Conservation (phyloP, 139 green algal genomes). For the Chlorella sp. region DNA sequence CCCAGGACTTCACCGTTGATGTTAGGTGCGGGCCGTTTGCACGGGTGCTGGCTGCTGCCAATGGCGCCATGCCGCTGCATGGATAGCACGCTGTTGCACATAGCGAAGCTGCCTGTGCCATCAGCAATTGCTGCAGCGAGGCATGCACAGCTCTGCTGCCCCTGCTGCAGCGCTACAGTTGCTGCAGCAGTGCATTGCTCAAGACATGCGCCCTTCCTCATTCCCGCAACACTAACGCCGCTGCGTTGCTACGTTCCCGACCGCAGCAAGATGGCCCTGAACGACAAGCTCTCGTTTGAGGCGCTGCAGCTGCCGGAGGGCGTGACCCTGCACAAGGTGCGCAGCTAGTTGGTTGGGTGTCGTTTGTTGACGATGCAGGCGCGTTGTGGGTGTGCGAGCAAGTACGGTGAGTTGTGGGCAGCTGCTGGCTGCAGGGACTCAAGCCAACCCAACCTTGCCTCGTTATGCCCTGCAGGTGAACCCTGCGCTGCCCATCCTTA, state of each 20-base stretch:
- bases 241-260: neutral
- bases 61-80: too few species aligned
- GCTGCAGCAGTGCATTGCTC: neutral
- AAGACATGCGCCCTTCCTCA: too few species aligned
- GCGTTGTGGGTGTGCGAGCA: too few species aligned
- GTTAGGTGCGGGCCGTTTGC: slow-evolving; percentile 13
- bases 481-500: slow-evolving; percentile 32
- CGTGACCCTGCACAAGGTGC: neutral
- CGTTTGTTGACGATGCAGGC: too few species aligned
- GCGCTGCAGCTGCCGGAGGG: slow-evolving; percentile 32
- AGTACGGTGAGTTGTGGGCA: too few species aligned
- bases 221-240: neutral
- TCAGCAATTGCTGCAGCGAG: neutral
- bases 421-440: too few species aligned
- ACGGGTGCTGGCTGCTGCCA: neutral
- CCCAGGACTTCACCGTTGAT: slow-evolving; percentile 43
- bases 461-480: slow-evolving; percentile 8
- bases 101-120: neutral
- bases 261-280: slow-evolving; percentile 44
- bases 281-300: slow-evolving; percentile 41
- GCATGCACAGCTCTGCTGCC: neutral
- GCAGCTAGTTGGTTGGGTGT: too few species aligned
- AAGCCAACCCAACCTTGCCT: too few species aligned
- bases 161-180: neutral
- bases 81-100: neutral